These are phyloP conservation scores for Globisporangium viniferum DNA, from an alignment of 352 stramenopile species.

Conservation along the genomic window DNA sequence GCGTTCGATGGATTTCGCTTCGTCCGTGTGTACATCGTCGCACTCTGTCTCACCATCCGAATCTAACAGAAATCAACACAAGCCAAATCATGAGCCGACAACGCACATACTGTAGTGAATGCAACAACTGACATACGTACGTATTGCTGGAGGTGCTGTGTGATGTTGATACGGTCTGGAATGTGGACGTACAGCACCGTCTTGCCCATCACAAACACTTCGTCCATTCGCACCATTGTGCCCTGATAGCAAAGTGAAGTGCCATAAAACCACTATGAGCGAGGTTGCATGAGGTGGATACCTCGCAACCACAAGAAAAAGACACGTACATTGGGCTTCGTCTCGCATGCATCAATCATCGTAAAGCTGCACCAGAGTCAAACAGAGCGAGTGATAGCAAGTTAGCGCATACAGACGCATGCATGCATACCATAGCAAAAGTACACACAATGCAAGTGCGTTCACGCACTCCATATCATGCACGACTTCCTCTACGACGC, in stretches of 20 bases:
- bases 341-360: slow-evolving; percentile 70
- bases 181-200: slow-evolving; percentile 87
- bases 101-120: neutral
- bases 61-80: slow-evolving; percentile 28
- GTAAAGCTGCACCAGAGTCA: slow-evolving; percentile 42
- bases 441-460: neutral
- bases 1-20: slow-evolving; percentile 31
- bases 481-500: slow-evolving; percentile 79
- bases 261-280: neutral
- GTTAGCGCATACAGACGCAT: neutral
- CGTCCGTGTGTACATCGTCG: slow-evolving; percentile 78
- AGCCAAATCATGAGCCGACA: neutral
- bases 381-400: neutral
- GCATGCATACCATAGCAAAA: neutral
- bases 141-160: slow-evolving; percentile 76
- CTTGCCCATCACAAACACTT: slow-evolving; percentile 87
- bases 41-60: slow-evolving; percentile 74
- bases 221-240: slow-evolving; percentile 54
- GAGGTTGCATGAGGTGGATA: neutral
- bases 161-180: slow-evolving; percentile 81
- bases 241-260: slow-evolving; percentile 30
- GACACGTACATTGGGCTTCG: slow-evolving; percentile 54
- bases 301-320: neutral
- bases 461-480: slow-evolving; percentile 79
- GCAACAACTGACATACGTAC: slow-evolving; percentile 22